Evolutionary conservation across 208 protist species (phyloP).

Genomic region (Acanthamoeba lenticulata): DNA sequence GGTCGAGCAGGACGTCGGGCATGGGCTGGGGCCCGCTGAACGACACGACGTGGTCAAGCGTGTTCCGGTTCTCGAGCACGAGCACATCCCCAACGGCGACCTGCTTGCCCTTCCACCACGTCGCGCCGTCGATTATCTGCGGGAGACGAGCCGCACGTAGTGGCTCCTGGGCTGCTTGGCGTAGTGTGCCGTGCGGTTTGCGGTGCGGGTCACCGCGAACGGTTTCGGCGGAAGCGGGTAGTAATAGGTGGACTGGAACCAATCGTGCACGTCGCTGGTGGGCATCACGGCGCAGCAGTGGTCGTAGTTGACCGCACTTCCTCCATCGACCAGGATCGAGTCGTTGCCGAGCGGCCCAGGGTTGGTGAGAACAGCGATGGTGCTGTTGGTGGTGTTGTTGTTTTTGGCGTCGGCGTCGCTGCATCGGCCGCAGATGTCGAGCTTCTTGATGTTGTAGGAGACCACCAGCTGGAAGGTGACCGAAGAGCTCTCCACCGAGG

Average conservation of each 20-base stretch:
- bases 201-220: neutral
- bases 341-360: too few species aligned
- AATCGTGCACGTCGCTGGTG: neutral
- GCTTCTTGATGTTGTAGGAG: neutral
- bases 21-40: slow-evolving; percentile 43
- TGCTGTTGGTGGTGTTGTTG: neutral
- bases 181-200: neutral
- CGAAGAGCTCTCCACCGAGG: slow-evolving; percentile 33
- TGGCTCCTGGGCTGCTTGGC: neutral
- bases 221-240: neutral
- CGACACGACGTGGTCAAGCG: slow-evolving; percentile 28
- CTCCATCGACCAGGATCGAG: too few species aligned
- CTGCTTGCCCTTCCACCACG: slow-evolving; percentile 11
- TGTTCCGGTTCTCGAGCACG: slow-evolving; percentile 19
- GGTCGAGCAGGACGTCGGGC: slow-evolving; percentile 26
- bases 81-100: neutral
- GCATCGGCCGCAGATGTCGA: slow-evolving; percentile 16
- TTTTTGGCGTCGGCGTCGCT: neutral
- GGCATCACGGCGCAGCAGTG: slow-evolving; percentile 47
- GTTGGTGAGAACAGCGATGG: too few species aligned
- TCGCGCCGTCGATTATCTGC: neutral
- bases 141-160: neutral
- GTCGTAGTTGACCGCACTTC: neutral
- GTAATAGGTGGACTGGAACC: neutral
- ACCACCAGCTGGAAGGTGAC: neutral